phyloP scores from a whole-genome alignment of 129 eudicot genomes.

The Heracleum sosnowskyi region DNA sequence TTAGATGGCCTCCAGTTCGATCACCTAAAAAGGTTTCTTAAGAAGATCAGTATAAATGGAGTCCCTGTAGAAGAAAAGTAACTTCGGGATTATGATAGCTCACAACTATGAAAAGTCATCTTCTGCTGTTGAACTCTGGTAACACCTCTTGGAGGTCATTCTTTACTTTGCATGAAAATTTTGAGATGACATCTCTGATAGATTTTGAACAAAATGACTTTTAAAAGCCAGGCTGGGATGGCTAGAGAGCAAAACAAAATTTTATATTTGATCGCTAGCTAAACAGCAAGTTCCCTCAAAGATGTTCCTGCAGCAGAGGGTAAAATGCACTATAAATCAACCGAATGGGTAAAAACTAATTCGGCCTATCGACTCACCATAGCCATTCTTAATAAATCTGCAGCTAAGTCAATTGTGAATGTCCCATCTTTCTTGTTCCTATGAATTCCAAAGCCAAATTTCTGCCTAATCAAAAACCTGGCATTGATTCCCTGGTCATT shows the following conservation, averaged over 20 bases:
- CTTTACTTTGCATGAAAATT: background rate
- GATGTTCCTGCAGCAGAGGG: no score
- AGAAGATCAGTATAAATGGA: constrained; percentile 38
- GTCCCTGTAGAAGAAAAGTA: no score
- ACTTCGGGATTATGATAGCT: no score
- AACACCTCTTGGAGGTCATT: constrained; percentile 86
- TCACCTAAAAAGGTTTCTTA: constrained; percentile 71
- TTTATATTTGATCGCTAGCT: no score
- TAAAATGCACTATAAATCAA: background rate
- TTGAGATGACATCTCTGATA: background rate
- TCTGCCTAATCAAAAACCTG: constrained; percentile 44
- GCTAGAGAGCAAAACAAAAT: no score
- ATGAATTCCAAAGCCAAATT: constrained; percentile 55
- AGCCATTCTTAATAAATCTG: constrained; percentile 35
- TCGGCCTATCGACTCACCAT: constrained; percentile 49
- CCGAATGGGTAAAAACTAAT: background rate
- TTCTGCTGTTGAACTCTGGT: constrained; percentile 67
- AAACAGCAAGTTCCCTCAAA: background rate
- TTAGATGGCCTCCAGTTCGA: constrained; percentile 93
- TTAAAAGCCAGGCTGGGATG: no score
- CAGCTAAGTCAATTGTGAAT: constrained; percentile 50
- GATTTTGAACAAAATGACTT: background rate
- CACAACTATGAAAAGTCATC: constrained; percentile 25
- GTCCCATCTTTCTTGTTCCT: constrained; percentile 47
- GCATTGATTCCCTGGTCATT: constrained; percentile 77